These are phyloP conservation scores for Salix koriyanagi DNA, from an alignment of 345 rosid species.

Conservation along the genomic window DNA sequence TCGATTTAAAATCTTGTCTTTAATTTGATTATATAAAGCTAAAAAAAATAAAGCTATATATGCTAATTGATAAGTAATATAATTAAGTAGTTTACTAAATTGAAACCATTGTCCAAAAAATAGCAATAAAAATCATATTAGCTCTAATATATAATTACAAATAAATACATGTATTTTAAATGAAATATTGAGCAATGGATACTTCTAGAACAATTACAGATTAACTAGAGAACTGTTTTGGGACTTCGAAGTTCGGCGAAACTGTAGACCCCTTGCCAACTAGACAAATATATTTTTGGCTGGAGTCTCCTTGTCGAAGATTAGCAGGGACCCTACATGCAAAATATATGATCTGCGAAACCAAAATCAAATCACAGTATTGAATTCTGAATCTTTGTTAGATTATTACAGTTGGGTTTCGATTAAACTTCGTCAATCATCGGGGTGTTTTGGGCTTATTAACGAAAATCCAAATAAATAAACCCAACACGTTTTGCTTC, in stretches of 20 bases:
- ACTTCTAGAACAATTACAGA: no score
- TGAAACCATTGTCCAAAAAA: no score
- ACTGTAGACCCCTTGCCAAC: not conserved
- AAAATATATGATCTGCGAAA: not conserved
- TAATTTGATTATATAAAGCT: no score
- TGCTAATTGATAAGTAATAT: no score
- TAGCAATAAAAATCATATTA: no score
- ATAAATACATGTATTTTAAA: no score
- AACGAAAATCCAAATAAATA: not conserved
- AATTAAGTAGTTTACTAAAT: no score
- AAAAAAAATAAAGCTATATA: no score
- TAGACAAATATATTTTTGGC: not conserved
- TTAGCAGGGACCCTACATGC: not conserved
- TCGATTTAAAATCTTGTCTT: no score
- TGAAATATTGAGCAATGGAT: no score
- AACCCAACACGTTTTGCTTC: not conserved
- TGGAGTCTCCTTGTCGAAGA: slow-evolving; percentile 6
- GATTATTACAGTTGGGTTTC: slow-evolving; percentile 17
- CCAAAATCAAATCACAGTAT: not conserved
- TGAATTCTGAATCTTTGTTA: not conserved
- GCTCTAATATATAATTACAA: no score
- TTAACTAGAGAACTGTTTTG: not conserved
- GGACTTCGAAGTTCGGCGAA: not conserved
- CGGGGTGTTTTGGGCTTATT: slow-evolving; percentile 13
- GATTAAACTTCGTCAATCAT: slow-evolving; percentile 24